Percentiles rank a stretch among this genome's conserved stretches.
Evolutionary conservation across 805 yeast species (phyloP).

Genomic region (Ogataea trehalophila): DNA sequence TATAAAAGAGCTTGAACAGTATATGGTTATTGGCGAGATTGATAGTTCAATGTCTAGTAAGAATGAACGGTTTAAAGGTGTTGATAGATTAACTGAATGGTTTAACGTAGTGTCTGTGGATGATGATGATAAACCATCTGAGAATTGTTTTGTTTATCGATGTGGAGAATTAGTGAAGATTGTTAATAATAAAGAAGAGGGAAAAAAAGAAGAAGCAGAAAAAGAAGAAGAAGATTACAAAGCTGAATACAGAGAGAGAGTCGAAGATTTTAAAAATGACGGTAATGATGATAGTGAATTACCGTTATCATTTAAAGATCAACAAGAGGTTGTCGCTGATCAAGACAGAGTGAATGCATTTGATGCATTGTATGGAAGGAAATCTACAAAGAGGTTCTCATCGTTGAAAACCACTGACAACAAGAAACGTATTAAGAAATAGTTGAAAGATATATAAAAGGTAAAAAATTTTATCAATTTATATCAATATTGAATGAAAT

Average conservation of each 20-base stretch:
- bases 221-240: background rate
- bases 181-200: background rate
- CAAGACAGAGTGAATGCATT: conserved; percentile 13
- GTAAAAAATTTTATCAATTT: too few species aligned
- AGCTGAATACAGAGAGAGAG: background rate
- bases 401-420: background rate
- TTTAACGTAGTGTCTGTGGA: conserved; percentile 13
- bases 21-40: conserved; percentile 24
- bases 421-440: background rate
- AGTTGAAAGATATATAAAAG: background rate
- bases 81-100: conserved; percentile 10
- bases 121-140: conserved; percentile 9
- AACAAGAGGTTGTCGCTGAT: background rate
- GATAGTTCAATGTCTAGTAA: background rate
- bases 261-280: background rate
- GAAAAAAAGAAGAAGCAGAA: background rate
- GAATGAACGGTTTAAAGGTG: too few species aligned
- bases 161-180: conserved; percentile 20
- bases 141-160: conserved; percentile 16
- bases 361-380: conserved; percentile 18
- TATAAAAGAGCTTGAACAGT: conserved; percentile 10
- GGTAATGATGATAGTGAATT: background rate
- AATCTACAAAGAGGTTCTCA: background rate
- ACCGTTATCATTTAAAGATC: background rate
- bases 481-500: too few species aligned